Base-by-base conservation (phyloP, 345 rosid species). In the Psidium guajava region DNA sequence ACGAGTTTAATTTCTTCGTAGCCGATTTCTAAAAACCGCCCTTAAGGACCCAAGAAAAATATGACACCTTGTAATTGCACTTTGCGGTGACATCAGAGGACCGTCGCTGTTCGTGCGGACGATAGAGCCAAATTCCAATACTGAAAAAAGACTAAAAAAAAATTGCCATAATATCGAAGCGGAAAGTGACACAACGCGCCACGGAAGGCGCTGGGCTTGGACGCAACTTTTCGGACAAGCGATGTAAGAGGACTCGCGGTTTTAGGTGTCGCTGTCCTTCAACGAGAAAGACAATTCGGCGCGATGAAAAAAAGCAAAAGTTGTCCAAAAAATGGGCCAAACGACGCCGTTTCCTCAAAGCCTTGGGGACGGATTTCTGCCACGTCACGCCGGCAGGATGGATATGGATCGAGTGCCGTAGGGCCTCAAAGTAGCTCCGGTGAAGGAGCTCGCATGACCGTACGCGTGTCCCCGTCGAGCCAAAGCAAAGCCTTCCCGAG, bases 201-300 rank as follows among this genome's bases (percentile, higher is more conserved):
- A 0, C 40, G 42, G 75, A 64, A 7, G 75, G 22, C 22, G 75
- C 3, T 28, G 75, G 75, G 75, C 21, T 64, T 15, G 0, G 22
- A 16, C 75, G 3, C 4, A 1, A 18, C 21, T 15, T 15, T 54
- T 18, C 22, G 24, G 24, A 54, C 24, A 54, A 20, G 56, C 20
- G 56, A 54, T 6, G 54, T 3, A 1, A 8, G 20, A 54, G 24
- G 4, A 16, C 22, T 64, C 47, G 8, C 12, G 83, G 83, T 55
- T 74, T 87, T 83, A 25, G 87, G n/a, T 85, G 88, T 80, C 87
- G 77, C 88, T 86, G 87, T 87, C 89, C 14, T 59, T 87, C 88
- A 83, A 89, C 87, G 81, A 57, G 87, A 86, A 83, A 83, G 27
- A 83, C 82, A 54, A 84, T 58, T 44, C 18, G 85, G 27, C 51